These are phyloP conservation scores for Solanum hybrid DNA, from an alignment of 305 asterid genomes.

Conservation along the genomic window DNA sequence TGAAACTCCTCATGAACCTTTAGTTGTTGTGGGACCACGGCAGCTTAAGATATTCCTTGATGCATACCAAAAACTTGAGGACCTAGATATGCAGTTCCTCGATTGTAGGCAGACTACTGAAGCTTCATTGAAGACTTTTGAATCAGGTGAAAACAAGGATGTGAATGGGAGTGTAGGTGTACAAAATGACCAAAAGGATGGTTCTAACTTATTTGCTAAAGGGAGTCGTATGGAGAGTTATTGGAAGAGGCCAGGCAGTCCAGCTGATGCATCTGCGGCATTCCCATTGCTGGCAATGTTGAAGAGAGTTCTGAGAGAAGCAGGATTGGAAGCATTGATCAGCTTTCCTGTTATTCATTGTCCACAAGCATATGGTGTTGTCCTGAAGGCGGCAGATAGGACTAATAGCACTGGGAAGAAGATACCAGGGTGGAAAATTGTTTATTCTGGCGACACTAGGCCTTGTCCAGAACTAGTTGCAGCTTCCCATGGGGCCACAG, in stretches of 20 bases:
- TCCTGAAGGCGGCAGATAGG: conserved; percentile 48
- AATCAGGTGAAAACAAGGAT: conserved; percentile 21
- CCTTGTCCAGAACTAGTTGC: conserved; percentile 76
- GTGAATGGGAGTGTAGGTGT: conserved; percentile 9
- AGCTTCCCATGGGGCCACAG: conserved; percentile 70
- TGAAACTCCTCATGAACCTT: conserved; percentile 54
- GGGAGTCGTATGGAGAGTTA: conserved; percentile 72
- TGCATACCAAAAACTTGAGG: conserved; percentile 87
- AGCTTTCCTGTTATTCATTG: conserved; percentile 89
- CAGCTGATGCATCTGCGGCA: conserved; percentile 28
- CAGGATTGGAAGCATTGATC: conserved; percentile 55
- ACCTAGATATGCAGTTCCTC: conserved; percentile 82
- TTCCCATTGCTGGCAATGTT: conserved; percentile 32
- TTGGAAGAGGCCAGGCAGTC: conserved; percentile 47
- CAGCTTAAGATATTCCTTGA: conserved; percentile 77
- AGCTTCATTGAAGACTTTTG: conserved; percentile 39
- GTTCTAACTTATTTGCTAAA: conserved; percentile 38
- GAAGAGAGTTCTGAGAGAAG: conserved; percentile 45
- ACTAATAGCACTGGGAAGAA: conserved; percentile 40
- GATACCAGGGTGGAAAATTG: conserved; percentile 87
- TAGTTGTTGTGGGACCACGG: conserved; percentile 71
- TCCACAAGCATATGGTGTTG: conserved; percentile 71
- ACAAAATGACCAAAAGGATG: conserved; percentile 9
- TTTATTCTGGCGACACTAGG: conserved; percentile 89
- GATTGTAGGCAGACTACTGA: conserved; percentile 68